Percentiles rank a stretch among this genome's conserved stretches.
phyloP scores from a whole-genome alignment of 805 yeast genomes.

The Metschnikowia santaceciliae region DNA sequence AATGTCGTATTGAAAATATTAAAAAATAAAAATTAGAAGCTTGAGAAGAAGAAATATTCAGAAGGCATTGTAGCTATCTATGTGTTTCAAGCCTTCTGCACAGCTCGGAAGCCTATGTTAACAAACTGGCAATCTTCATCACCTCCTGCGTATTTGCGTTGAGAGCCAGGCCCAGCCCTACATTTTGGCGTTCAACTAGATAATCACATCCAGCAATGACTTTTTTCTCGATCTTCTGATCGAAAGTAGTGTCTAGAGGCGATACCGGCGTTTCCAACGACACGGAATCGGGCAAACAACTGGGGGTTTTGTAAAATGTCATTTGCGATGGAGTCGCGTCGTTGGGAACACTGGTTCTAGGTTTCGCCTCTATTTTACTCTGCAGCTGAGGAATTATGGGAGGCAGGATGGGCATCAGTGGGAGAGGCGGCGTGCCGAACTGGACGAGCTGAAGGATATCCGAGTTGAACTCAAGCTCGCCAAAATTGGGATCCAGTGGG shows the following conservation, averaged over 20 bases:
- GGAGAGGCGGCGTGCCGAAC: background rate
- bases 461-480: conserved; percentile 48
- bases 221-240: background rate
- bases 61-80: background rate
- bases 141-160: background rate
- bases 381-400: background rate
- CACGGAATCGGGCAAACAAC: background rate
- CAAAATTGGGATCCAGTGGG: conserved; percentile 62
- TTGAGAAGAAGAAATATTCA: background rate
- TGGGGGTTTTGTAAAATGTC: background rate
- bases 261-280: background rate
- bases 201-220: background rate
- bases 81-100: background rate
- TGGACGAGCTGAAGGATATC: background rate
- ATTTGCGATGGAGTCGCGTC: background rate
- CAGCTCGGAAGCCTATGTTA: background rate
- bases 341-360: background rate
- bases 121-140: conserved; percentile 1
- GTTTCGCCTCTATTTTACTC: background rate
- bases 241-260: background rate
- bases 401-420: background rate
- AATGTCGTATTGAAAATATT: no score
- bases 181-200: background rate
- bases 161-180: background rate
- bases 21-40: background rate